A percentile compares a stretch with the other conserved stretches of the same genome.
Conservation (phyloP, 495 filamentous ascomycete species). For the Parathielavia hyrcaniae region DNA sequence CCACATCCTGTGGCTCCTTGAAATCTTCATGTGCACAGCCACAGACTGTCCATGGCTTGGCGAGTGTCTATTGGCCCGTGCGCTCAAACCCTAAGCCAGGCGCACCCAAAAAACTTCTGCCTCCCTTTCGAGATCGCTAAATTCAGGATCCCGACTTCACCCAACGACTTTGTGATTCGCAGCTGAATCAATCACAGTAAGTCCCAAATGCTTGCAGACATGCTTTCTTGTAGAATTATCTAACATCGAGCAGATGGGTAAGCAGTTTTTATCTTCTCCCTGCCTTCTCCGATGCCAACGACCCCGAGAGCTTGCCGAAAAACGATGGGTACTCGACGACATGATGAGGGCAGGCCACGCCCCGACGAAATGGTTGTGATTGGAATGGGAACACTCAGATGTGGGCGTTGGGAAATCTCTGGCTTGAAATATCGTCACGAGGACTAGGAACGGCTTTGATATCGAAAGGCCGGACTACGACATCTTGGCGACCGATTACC, state of each 20-base stretch:
- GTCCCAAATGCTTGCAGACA: slow-evolving; percentile 16
- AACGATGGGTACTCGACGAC: slow-evolving; percentile 1
- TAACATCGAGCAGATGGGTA: slow-evolving; percentile 46
- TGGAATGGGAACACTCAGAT: background rate
- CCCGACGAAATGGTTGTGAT: background rate
- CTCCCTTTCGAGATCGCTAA: slow-evolving; percentile 28
- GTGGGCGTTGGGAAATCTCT: too few relatives aligned
- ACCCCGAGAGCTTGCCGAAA: slow-evolving; percentile 9
- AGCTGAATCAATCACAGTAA: slow-evolving; percentile 41
- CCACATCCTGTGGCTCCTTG: slow-evolving; percentile 10
- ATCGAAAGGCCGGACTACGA: too few relatives aligned
- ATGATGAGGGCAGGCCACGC: background rate
- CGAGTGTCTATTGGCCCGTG: slow-evolving; percentile 20
- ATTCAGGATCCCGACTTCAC: slow-evolving; percentile 31
- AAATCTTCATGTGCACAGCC: slow-evolving; percentile 22
- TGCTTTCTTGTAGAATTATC: slow-evolving; percentile 3
- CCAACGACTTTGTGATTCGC: slow-evolving; percentile 31
- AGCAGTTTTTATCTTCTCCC: slow-evolving; percentile 31
- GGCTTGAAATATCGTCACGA: too few relatives aligned
- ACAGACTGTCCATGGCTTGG: slow-evolving; percentile 12
- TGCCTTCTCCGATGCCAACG: slow-evolving; percentile 8
- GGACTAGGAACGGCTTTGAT: too few relatives aligned
- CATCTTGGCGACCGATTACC: background rate
- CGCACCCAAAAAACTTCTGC: slow-evolving; percentile 33
- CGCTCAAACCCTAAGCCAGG: slow-evolving; percentile 35